Base-by-base conservation (phyloP, 2,329 filamentous ascomycete species). In the Piedraia hortae region DNA sequence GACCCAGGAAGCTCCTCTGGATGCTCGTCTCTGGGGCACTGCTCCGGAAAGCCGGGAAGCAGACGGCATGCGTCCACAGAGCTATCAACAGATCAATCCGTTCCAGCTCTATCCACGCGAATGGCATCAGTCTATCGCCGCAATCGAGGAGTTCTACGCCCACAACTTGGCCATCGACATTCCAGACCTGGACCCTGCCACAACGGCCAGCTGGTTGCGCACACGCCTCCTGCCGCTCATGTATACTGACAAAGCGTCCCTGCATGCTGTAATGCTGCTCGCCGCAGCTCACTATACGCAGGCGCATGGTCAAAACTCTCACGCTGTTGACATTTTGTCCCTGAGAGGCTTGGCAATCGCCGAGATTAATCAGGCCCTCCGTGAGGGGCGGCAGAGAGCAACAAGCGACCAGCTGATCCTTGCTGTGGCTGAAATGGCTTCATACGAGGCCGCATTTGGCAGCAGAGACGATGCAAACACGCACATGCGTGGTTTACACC, bases 381-480 rank as follows among this genome's bases (percentile, higher is more conserved):
- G 10, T n/a, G 31, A 31, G n/a, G 32, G 41, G 18, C 32, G 38
- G 10, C 27, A 29, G 3, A 29, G 37, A 13, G 30, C 31, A 4
- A 34, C 45, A 4, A 46, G 37, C 27, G 51, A 56, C 30, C 45
- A 45, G 8, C 28, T 55, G 14, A 45, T 57, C 22, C 49, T 47
- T 5, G 52, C 54, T 3, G 50, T 55, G 3, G 50, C 50, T 15
- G 52, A 54, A 28, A 53, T 59, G 51, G 54, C 53, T 6, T 50
- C 47, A 27, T 58, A 53, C 32, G 54, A 59, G 31, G 51, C 52
- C n/a, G 48, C 56, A 28, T 54, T 49, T 29, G 53, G 53, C 11
- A 42, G 45, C 10, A 31, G 42, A 10, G 33, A 40, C 3, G 41
- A 44, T 8, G 57, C 51, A 26, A 36, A 43, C 22, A 45, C 47